A percentile compares a stretch with the other conserved stretches of the same genome.
Conservation (phyloP, 495 filamentous ascomycete genomes). For the Daldinia grandis region DNA sequence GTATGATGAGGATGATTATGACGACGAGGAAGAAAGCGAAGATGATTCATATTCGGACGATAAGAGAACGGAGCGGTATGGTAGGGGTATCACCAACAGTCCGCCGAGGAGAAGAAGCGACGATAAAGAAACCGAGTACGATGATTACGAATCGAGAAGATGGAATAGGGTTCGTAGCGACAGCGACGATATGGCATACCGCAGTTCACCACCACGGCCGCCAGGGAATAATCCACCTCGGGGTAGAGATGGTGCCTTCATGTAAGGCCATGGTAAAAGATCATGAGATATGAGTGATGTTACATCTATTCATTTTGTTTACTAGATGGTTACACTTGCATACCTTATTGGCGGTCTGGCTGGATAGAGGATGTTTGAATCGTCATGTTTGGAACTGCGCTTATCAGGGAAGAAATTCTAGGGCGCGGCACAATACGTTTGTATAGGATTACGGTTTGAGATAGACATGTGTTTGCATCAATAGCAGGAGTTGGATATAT, state of each 20-base stretch:
- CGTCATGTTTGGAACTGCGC: slow-evolving; percentile 10
- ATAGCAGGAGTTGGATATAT: slow-evolving; percentile 20
- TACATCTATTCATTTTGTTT: slow-evolving; percentile 39
- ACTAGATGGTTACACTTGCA: slow-evolving; percentile 25
- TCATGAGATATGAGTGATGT: slow-evolving; percentile 44
- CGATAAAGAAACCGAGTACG: slow-evolving; percentile 29
- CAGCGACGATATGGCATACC: slow-evolving; percentile 32
- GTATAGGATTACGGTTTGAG: slow-evolving; percentile 22
- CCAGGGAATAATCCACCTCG: slow-evolving; percentile 33
- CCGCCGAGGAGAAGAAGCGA: slow-evolving; percentile 37
- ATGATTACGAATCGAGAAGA: slow-evolving; percentile 36
- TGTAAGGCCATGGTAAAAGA: slow-evolving; percentile 21
- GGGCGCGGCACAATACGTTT: slow-evolving; percentile 4
- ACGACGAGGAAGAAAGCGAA: slow-evolving; percentile 46
- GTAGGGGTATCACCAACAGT: slow-evolving; percentile 52
- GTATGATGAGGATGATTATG: slow-evolving; percentile 48
- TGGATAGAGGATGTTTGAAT: slow-evolving; percentile 27
- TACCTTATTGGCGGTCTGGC: slow-evolving; percentile 12
- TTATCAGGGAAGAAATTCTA: not conserved
- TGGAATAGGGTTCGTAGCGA: slow-evolving; percentile 35
- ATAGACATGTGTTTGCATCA: slow-evolving; percentile 28
- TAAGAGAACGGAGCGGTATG: slow-evolving; percentile 48
- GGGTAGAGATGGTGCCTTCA: slow-evolving; percentile 40
- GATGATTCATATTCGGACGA: slow-evolving; percentile 47
- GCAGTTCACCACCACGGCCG: slow-evolving; percentile 35